phyloP scores from a whole-genome alignment of 345 rosid species.

The Eucalyptus marginata region DNA sequence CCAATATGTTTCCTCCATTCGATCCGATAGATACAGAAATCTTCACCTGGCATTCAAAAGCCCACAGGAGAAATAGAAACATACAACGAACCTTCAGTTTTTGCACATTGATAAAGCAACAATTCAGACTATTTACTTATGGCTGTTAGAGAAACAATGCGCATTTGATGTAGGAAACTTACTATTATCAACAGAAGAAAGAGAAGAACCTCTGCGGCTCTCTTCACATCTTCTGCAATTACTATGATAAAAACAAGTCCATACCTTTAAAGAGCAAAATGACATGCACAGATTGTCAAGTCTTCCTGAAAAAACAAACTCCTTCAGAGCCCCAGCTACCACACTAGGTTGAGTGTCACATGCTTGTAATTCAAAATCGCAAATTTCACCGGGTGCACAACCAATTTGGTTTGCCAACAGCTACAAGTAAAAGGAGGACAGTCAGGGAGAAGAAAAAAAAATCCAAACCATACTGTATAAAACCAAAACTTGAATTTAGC shows the following conservation, averaged over 20 bases:
- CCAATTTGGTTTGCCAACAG: slow-evolving; percentile 50
- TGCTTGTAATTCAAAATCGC: slow-evolving; percentile 94
- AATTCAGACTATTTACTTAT: neutral
- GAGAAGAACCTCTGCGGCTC: neutral
- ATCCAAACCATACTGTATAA: neutral
- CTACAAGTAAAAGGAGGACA: slow-evolving; percentile 11
- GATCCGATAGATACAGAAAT: neutral
- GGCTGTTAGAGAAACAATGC: neutral
- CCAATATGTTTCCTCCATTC: neutral
- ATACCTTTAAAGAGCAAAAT: slow-evolving; percentile 86
- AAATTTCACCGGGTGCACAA: slow-evolving; percentile 62
- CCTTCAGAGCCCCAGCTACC: slow-evolving; percentile 77
- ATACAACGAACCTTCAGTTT: neutral
- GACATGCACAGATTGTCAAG: slow-evolving; percentile 99
- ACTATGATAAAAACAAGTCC: neutral
- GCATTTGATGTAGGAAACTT: neutral
- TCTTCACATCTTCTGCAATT: neutral
- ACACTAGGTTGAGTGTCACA: slow-evolving; percentile 94
- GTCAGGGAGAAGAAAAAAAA: neutral
- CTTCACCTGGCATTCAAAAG: neutral
- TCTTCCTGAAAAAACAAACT: slow-evolving; percentile 90
- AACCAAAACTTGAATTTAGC: neutral
- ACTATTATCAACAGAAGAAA: neutral
- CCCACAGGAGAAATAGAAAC: neutral
- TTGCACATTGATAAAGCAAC: neutral